Percentiles rank a stretch among this genome's conserved stretches.
phyloP scores from a whole-genome alignment of 2,329 filamentous ascomycete species.

The Diaporthe sp. region DNA sequence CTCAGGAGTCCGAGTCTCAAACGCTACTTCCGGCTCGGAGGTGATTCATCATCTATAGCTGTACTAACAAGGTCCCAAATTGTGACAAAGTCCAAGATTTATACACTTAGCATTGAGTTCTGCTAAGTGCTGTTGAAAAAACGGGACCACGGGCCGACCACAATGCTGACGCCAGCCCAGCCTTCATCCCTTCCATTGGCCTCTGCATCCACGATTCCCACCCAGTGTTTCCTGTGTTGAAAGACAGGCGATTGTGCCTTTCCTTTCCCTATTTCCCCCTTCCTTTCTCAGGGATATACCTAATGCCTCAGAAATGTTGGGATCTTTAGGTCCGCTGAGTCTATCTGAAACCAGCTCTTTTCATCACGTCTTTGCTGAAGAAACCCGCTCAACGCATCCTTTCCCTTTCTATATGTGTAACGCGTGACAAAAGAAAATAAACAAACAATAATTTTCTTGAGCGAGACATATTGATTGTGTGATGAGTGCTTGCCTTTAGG shows the following conservation, averaged over 20 bases:
- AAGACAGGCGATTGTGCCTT: too few relatives aligned
- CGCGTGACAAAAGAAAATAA: not conserved
- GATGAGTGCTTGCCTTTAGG: not conserved
- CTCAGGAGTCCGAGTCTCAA: not conserved
- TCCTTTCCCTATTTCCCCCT: too few relatives aligned
- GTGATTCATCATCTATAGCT: not conserved
- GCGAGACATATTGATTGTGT: too few relatives aligned
- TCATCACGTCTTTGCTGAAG: not conserved
- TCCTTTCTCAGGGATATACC: too few relatives aligned
- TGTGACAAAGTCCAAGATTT: too few relatives aligned
- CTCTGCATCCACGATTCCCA: too few relatives aligned
- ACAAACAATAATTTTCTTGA: not conserved
- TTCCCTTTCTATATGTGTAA: not conserved
- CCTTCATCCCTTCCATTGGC: too few relatives aligned
- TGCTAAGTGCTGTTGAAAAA: too few relatives aligned
- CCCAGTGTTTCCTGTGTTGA: too few relatives aligned
- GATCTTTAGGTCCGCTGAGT: not conserved
- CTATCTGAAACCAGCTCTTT: not conserved
- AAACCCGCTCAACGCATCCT: not conserved
- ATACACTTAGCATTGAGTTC: too few relatives aligned
- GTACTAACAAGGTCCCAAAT: not conserved
- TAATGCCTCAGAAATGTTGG: slow-evolving; percentile 39
- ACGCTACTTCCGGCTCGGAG: not conserved
- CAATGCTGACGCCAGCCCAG: too few relatives aligned
- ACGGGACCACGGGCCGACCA: too few relatives aligned